Base-by-base conservation (phyloP, 1,284 basidiomycete genomes). In the Xerocomus amazonicus region DNA sequence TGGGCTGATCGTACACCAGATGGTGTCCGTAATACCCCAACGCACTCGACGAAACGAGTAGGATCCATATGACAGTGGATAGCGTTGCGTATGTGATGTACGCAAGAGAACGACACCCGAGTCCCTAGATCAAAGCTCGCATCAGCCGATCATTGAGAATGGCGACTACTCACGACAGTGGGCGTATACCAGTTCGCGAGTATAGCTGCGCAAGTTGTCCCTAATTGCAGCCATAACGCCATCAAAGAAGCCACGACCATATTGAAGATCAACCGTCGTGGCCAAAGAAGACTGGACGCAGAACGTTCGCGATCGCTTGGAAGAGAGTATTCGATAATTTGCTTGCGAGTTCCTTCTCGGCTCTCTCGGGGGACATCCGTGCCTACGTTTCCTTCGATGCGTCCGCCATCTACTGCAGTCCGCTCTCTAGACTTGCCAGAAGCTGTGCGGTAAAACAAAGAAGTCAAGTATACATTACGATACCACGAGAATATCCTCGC, bases 221-320 rank as follows among this genome's bases (percentile, higher is more conserved):
- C 66, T 73, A 74, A 76, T 45, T 74, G 72, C 27, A 75, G 53
- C 1, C 52, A 48, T 6, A 74, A 45, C 4, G 69, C 64, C 19
- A 69, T 51, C 1, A 63, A 6, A 1, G 72, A 70, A 8, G 73
- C 70, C 1, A 70, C 32, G 9, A 65, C 40, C 47, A 73, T 68
- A 33, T 72, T 67, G 3, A 50, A 53, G 13, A 68, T 50, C 1
- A 71, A 54, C 6, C 60, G 62, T 1, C 52, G 58, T 9, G 61
- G 66, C 64, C 63, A 69, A 28, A 54, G 57, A 50, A 59, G 53
- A 1, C 42, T 10, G 0, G 45, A 23, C 5, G 38, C 37, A 1
- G 38, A 19, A 32, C 36, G 32, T 14, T 64, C 46, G 12, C 26
- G 47, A 34, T 37, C 1, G 13, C 31, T 17, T 0, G 57, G 49